Conservation (phyloP, 768 basidiomycete genomes). For the Hortiboletus campestris region DNA sequence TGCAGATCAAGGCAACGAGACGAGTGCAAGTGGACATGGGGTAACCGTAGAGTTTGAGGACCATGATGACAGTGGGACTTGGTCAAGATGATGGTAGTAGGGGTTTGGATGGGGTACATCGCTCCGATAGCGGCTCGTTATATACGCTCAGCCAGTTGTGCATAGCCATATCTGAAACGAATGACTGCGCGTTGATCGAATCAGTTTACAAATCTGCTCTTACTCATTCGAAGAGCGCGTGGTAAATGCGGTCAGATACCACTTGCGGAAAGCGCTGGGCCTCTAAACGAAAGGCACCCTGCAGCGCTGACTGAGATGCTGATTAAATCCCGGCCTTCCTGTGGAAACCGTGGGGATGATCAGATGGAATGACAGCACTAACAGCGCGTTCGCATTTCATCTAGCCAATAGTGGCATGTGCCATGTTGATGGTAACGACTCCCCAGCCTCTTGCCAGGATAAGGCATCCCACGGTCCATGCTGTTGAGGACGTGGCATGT, state of each 20-base stretch:
- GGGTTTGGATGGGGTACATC: neutral
- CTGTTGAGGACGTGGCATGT: too few species aligned
- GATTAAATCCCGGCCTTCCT: neutral
- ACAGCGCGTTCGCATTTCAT: too few species aligned
- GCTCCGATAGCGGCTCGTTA: neutral
- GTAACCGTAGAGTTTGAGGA: constrained; percentile 36
- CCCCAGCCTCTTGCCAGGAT: too few species aligned
- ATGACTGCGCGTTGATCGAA: too few species aligned
- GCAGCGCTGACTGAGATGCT: constrained; percentile 5
- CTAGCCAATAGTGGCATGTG: too few species aligned
- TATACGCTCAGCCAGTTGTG: too few species aligned
- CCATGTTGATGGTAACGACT: too few species aligned
- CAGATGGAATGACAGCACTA: too few species aligned
- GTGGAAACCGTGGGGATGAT: too few species aligned
- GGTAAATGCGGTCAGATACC: neutral
- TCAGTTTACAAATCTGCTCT: too few species aligned
- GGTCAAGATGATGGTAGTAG: neutral
- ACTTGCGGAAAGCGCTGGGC: neutral
- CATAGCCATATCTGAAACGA: neutral
- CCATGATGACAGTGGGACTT: constrained; percentile 23
- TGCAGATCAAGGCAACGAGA: constrained; percentile 49
- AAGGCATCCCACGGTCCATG: too few species aligned
- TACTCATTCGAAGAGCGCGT: too few species aligned
- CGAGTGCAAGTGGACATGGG: constrained; percentile 46
- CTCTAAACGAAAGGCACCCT: neutral